These are phyloP conservation scores for Arthrobotrys iridis DNA, from an alignment of 2,329 filamentous ascomycete genomes.

Conservation along the genomic window DNA sequence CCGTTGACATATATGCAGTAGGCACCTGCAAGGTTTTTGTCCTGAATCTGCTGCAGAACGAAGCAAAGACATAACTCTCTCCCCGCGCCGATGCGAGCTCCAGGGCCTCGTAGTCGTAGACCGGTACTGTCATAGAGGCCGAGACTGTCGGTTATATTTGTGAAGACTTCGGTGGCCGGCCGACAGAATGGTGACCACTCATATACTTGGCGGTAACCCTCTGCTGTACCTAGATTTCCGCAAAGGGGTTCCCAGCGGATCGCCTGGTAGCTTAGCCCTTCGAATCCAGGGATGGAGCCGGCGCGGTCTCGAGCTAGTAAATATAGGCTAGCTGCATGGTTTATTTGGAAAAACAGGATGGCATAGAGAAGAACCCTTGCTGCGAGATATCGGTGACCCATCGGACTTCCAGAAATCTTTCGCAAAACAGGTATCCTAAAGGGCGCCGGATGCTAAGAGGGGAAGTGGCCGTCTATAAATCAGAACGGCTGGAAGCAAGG, in stretches of 20 bases:
- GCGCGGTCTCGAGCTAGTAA: neutral
- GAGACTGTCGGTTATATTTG: neutral
- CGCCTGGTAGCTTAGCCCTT: neutral
- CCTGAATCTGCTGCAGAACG: neutral
- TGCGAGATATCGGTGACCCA: neutral
- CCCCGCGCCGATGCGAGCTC: neutral
- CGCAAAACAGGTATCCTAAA: neutral
- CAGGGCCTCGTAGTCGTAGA: neutral
- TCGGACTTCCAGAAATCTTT: neutral
- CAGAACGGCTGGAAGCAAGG: neutral
- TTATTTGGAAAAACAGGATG: neutral
- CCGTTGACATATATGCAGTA: slow-evolving; percentile 1
- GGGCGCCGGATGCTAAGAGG: neutral
- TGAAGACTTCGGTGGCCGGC: slow-evolving; percentile 4
- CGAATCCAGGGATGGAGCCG: neutral
- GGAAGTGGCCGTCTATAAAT: neutral
- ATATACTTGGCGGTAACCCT: neutral
- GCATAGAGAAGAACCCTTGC: neutral
- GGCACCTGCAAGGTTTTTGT: neutral
- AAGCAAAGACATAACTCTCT: neutral
- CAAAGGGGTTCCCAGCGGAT: slow-evolving; percentile 9
- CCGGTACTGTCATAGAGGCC: neutral
- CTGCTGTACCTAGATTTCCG: slow-evolving; percentile 3
- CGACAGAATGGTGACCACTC: neutral
- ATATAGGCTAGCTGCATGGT: neutral